Evolutionary conservation across 2,329 filamentous ascomycete species (phyloP).

Genomic region (Clonostachys solani): DNA sequence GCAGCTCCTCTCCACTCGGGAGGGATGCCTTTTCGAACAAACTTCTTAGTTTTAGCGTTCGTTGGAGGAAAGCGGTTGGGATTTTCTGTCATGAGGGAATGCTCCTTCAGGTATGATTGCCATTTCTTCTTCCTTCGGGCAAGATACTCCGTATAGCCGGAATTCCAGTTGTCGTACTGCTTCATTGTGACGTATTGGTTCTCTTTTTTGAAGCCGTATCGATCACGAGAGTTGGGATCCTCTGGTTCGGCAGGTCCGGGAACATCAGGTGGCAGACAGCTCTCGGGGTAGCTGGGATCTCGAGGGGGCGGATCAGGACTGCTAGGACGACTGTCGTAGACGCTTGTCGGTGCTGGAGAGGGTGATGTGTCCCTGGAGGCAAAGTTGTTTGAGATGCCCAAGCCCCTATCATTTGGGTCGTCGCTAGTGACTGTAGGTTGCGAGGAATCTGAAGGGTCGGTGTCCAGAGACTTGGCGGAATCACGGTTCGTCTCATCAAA

Average conservation of each 20-base stretch:
- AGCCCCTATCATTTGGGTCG: background rate
- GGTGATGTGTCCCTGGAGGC: background rate
- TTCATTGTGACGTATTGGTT: slow-evolving; percentile 73
- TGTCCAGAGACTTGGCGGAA: slow-evolving; percentile 44
- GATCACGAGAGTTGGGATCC: slow-evolving; percentile 58
- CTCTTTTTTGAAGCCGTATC: slow-evolving; percentile 89
- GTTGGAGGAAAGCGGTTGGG: slow-evolving; percentile 77
- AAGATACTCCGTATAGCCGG: slow-evolving; percentile 70
- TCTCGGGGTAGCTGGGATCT: slow-evolving; percentile 11
- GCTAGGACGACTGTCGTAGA: background rate
- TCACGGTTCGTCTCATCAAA: slow-evolving; percentile 30
- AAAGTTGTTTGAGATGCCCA: no score
- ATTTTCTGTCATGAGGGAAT: slow-evolving; percentile 64
- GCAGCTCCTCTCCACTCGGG: slow-evolving; percentile 92
- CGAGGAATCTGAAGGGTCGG: slow-evolving; percentile 11
- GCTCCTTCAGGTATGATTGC: slow-evolving; percentile 72
- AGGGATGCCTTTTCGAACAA: slow-evolving; percentile 88
- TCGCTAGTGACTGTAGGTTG: background rate
- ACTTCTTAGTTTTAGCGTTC: slow-evolving; percentile 81
- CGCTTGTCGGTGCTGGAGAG: background rate
- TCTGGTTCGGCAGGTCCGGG: slow-evolving; percentile 31
- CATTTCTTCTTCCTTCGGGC: slow-evolving; percentile 77
- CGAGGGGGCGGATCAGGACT: slow-evolving; percentile 1
- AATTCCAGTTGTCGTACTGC: slow-evolving; percentile 80
- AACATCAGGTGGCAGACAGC: slow-evolving; percentile 9